These are phyloP conservation scores for Letharia lupina DNA, from an alignment of 495 filamentous ascomycete genomes.

Conservation along the genomic window DNA sequence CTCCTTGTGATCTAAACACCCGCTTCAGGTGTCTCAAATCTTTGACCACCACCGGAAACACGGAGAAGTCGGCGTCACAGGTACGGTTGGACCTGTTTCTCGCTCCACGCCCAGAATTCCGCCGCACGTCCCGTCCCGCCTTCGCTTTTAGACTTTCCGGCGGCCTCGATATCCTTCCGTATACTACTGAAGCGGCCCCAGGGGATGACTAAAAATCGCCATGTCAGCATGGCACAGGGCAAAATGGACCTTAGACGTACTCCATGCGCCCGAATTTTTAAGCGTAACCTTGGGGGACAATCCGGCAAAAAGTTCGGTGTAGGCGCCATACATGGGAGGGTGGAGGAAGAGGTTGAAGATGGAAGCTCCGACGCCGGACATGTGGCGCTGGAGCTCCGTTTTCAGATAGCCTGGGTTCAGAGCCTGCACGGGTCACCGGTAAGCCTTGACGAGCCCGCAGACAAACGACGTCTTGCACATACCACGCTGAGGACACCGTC, in stretches of 20 bases:
- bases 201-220: constrained; percentile 30
- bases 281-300: constrained; percentile 26
- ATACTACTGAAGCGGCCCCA: constrained; percentile 33
- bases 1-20: no score
- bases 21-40: no score
- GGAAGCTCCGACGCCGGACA: constrained; percentile 3
- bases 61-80: neutral
- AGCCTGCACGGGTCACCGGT: constrained; percentile 20
- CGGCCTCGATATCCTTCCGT: constrained; percentile 29
- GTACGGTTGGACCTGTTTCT: constrained; percentile 26
- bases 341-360: neutral
- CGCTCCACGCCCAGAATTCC: constrained; percentile 36
- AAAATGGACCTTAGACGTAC: neutral
- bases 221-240: neutral
- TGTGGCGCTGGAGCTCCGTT: constrained; percentile 27
- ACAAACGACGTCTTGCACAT: neutral
- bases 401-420: constrained; percentile 24
- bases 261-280: neutral
- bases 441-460: constrained; percentile 5
- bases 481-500: constrained; percentile 24
- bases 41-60: no score
- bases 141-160: constrained; percentile 27
- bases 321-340: constrained; percentile 10
- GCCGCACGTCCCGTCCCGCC: constrained; percentile 32
- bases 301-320: constrained; percentile 19